Percentiles rank a stretch among this genome's conserved stretches.
Conservation (phyloP, 495 filamentous ascomycete species). For the Penicillium arizonense region DNA sequence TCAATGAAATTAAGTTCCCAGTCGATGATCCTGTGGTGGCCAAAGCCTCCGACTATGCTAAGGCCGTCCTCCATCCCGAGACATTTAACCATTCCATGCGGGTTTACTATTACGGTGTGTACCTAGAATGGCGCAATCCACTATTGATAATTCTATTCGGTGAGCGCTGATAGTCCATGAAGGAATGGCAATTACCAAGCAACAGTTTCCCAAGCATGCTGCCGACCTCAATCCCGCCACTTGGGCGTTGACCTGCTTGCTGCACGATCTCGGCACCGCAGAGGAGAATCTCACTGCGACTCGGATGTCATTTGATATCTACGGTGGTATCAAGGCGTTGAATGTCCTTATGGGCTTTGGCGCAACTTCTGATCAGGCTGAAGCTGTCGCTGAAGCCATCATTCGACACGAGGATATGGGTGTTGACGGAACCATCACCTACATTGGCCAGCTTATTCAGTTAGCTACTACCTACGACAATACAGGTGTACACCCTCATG, state of each 20-base stretch:
- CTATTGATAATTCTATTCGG: no score
- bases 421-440: slow-evolving; percentile 61
- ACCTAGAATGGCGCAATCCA: neutral
- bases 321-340: slow-evolving; percentile 43
- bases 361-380: slow-evolving; percentile 34
- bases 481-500: slow-evolving; percentile 20
- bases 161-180: neutral
- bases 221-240: slow-evolving; percentile 29
- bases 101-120: slow-evolving; percentile 64
- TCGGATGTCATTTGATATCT: slow-evolving; percentile 48
- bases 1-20: slow-evolving; percentile 25
- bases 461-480: slow-evolving; percentile 75
- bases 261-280: slow-evolving; percentile 75
- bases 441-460: slow-evolving; percentile 67
- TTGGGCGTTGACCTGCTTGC: slow-evolving; percentile 60
- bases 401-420: slow-evolving; percentile 75
- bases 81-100: slow-evolving; percentile 76
- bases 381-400: slow-evolving; percentile 66
- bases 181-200: slow-evolving; percentile 28
- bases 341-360: slow-evolving; percentile 56
- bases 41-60: slow-evolving; percentile 24
- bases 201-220: slow-evolving; percentile 24
- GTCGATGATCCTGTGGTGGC: slow-evolving; percentile 18
- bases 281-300: slow-evolving; percentile 58
- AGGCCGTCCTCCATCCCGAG: slow-evolving; percentile 25